Percentiles rank a stretch among this genome's conserved stretches.
These are phyloP conservation scores for Carex arenaria DNA, from an alignment of 202 grass and related monocot genomes.

Conservation along the genomic window DNA sequence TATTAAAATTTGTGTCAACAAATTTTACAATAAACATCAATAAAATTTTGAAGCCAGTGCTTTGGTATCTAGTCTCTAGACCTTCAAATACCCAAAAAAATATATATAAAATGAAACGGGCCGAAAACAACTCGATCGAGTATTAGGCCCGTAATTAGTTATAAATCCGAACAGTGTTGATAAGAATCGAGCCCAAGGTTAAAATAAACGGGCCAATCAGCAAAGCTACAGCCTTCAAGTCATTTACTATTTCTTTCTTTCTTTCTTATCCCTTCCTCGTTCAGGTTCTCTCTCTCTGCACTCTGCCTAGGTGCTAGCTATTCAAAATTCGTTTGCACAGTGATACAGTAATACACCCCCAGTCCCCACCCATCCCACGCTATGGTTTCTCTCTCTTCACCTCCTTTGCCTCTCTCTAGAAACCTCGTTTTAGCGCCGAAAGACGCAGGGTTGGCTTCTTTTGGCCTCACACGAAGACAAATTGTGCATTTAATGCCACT, in stretches of 20 bases:
- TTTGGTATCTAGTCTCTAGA: no score
- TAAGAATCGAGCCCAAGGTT: not conserved
- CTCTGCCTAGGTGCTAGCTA: no score
- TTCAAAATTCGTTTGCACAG: not conserved
- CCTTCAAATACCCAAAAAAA: no score
- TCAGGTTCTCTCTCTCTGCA: not conserved
- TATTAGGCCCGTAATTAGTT: no score
- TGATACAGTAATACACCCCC: not conserved
- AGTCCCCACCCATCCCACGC: not conserved
- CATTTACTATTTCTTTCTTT: not conserved
- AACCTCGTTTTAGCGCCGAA: not conserved
- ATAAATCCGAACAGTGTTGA: no score
- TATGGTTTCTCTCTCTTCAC: slow-evolving; percentile 15
- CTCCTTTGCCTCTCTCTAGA: not conserved
- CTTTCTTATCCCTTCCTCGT: slow-evolving; percentile 6
- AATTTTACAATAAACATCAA: no score
- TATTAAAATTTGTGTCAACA: no score
- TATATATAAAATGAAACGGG: no score
- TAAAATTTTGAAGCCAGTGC: no score
- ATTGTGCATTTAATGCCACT: not conserved
- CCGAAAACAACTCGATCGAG: no score
- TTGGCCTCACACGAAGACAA: not conserved
- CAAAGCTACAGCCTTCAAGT: not conserved
- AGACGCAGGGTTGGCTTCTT: not conserved
- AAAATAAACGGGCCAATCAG: not conserved